Conservation (phyloP, 768 basidiomycete genomes). For the Bullera alba region DNA sequence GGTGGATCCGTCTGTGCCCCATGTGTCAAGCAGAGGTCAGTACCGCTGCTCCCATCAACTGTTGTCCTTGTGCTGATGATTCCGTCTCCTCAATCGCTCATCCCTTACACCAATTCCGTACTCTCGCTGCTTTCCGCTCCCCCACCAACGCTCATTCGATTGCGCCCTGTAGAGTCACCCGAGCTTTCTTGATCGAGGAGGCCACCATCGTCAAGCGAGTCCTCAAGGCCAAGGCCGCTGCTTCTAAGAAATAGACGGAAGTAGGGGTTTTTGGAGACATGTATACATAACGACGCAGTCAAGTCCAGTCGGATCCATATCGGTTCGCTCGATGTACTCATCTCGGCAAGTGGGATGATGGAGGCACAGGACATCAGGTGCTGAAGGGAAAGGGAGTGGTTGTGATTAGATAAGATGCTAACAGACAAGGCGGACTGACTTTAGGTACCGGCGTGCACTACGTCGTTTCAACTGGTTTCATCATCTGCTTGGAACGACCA, state of each 20-base stretch:
- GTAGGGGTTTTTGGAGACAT: not conserved
- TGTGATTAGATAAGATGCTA: too few relatives aligned
- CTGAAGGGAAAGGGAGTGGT: too few relatives aligned
- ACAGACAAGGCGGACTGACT: too few relatives aligned
- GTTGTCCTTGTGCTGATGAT: conserved; percentile 5
- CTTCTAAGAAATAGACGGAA: conserved; percentile 38
- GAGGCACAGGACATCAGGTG: too few relatives aligned
- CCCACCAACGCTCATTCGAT: conserved; percentile 1
- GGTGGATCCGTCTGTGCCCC: conserved; percentile 94
- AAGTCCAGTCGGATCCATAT: too few relatives aligned
- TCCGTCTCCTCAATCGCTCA: not conserved
- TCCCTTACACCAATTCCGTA: conserved; percentile 2
- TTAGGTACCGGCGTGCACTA: too few relatives aligned
- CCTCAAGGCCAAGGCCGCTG: conserved; percentile 72
- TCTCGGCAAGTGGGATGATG: not conserved
- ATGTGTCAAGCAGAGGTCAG: conserved; percentile 89
- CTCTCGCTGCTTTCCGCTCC: not conserved
- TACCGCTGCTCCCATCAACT: conserved; percentile 8
- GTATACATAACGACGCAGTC: conserved; percentile 1
- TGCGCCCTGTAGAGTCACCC: conserved; percentile 64
- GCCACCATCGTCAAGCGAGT: conserved; percentile 99
- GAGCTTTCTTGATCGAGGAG: conserved; percentile 98
- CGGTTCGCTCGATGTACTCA: not conserved
- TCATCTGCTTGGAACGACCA: too few relatives aligned
- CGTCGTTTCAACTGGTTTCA: too few relatives aligned